Base-by-base conservation (phyloP, 345 rosid genomes). In the Nasturtium officinale region DNA sequence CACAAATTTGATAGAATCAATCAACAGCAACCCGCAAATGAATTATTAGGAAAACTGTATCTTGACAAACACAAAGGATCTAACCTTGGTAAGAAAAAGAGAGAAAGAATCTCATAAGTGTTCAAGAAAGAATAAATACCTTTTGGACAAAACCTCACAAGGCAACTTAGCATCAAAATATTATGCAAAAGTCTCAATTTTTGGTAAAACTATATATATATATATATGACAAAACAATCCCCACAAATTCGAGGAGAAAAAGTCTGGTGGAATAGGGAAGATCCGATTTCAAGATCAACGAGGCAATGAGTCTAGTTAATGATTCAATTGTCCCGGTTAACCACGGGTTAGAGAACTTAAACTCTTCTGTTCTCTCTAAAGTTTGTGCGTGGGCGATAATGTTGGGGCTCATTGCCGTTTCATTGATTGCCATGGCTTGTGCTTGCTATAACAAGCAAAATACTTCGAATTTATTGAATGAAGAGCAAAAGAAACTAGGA, bases 341-440 rank as follows among this genome's bases (percentile, higher is more conserved):
- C 30, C 65, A 60, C 9, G 64, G 67, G 42, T 71, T 73, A 54
- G 71, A 62, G 67, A 71, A 72, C 21, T 73, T 79, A 69, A 71
- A 81, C 61, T 78, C 92, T 68, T 83, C 89, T 3, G 5, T 86
- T 33, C 84, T 89, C 16, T 86, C 79, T 32, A 82, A 87, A 32
- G 73, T 87, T 55, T 83, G 81, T 4, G 85, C 85, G 11, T 43
- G 88, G 63, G 88, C 77, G 9, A 16, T 84, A 48, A 77, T 85
- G 90, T 18, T 89, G 29, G 82, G 73, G 46, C 79, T 87, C 28
- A 72, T 89, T 11, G 74, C 78, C 1, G 9, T 82, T 23, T 81
- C 89, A 23, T 47, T 86, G 64, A 2, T 84, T 1, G 68, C 81
- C 46, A 83, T 89, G 32, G 87, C 84, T 32, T 89, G 85, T 54